Base-by-base conservation (phyloP, 1,139 yeast genomes). In the Hansenula lynferdii region DNA sequence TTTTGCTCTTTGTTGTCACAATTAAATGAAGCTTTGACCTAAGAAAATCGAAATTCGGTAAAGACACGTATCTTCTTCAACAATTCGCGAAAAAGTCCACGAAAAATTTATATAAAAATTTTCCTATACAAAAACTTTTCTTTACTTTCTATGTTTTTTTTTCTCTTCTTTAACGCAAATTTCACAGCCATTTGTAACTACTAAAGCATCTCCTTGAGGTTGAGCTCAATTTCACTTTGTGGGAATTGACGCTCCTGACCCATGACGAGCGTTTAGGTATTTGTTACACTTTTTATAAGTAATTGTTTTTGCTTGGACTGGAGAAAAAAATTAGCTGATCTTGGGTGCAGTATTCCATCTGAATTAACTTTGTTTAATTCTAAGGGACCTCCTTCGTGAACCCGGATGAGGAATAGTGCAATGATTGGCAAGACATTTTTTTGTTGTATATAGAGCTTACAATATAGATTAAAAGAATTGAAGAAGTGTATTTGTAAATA, bases 391-490 rank as follows among this genome's bases (percentile, higher is more conserved):
- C 85, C 87, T 80, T 81, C 85, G 89, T 79, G 85, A 72, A 70
- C 79, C 85, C 85, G 85, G 66, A 79, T 81, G 86, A 74, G 84
- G 72, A 63, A 60, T 65, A 81, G 72, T 80, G 89, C 89, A 81
- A 81, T 74, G 89, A 81, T 77, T 73, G 70, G 62, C 77, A 62
- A 63, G 55, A 81, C 87, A 80, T 70, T 49, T 60, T 40, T n/a
- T n/a, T 33, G 23, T 14, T 18, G 21, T 28, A 28, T 10, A 28
- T 24, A 23, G n/a, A n/a, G n/a, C n/a, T n/a, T n/a, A n/a, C n/a
- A n/a, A n/a, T n/a, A n/a, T n/a, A n/a, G n/a, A n/a, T n/a, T n/a
- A n/a, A n/a, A n/a, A n/a, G n/a, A n/a, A n/a, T n/a, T n/a, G n/a
- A n/a, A n/a, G n/a, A n/a, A n/a, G n/a, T n/a, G n/a, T n/a, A n/a